phyloP scores from a whole-genome alignment of 108 stramenopile genomes.

The Fistulifera pelliculosa region DNA sequence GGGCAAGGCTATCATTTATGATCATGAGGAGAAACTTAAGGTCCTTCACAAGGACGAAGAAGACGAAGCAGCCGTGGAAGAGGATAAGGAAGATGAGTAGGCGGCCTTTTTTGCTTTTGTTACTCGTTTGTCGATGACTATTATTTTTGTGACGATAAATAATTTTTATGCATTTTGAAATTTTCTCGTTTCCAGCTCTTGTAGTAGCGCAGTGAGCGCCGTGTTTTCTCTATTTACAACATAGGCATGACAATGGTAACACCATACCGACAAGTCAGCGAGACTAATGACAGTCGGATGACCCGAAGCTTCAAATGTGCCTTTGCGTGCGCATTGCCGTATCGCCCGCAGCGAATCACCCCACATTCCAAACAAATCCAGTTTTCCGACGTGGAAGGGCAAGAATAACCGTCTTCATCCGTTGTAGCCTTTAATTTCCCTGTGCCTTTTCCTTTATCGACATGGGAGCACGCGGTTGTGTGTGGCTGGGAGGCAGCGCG shows the following conservation, averaged over 20 bases:
- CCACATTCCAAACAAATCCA: conserved; percentile 68
- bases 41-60: conserved; percentile 3
- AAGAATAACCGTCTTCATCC: conserved; percentile 10
- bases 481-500: conserved; percentile 4
- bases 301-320: conserved; percentile 39
- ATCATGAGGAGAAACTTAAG: neutral
- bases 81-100: neutral
- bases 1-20: neutral
- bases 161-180: conserved; percentile 13
- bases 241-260: conserved; percentile 59
- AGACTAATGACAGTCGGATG: conserved; percentile 62
- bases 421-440: conserved; percentile 10
- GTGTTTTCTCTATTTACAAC: conserved; percentile 15
- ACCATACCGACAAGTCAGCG: conserved; percentile 75
- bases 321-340: conserved; percentile 64
- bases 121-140: no score
- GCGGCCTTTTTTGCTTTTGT: no score
- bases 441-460: conserved; percentile 2
- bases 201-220: conserved; percentile 23
- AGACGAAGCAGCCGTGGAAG: conserved; percentile 14
- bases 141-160: no score
- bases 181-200: conserved; percentile 39
- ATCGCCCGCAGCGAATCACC: conserved; percentile 51
- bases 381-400: conserved; percentile 48
- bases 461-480: neutral